Evolutionary conservation across 1,284 basidiomycete genomes (phyloP).

Genomic region (Apiotrichum gamsii): DNA sequence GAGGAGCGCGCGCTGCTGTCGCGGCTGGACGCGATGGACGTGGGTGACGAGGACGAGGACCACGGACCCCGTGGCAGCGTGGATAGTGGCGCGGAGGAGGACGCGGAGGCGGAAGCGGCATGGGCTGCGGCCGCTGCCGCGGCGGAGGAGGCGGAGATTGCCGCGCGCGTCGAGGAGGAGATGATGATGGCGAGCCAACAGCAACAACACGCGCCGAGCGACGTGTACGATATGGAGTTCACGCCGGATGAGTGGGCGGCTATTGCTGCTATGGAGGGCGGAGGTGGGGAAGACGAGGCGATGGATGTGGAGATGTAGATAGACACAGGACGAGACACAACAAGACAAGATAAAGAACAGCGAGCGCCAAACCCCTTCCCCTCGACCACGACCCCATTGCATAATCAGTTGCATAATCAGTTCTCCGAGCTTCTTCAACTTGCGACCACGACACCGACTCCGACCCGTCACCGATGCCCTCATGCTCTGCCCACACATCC

Average conservation of each 20-base stretch:
- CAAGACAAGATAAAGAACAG: too few species aligned
- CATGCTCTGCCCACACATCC: too few species aligned
- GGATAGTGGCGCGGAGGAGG: too few species aligned
- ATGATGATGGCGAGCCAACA: conserved; percentile 9
- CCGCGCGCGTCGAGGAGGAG: conserved; percentile 20
- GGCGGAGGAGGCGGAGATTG: conserved; percentile 24
- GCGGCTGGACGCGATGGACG: conserved; percentile 6
- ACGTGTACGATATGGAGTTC: neutral
- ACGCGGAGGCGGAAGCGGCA: too few species aligned
- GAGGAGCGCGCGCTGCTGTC: conserved; percentile 16
- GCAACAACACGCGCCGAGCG: neutral
- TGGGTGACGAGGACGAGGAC: conserved; percentile 7
- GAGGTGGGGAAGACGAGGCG: conserved; percentile 2
- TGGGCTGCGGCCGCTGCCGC: conserved; percentile 30
- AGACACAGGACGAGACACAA: too few species aligned
- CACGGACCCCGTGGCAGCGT: conserved; percentile 24
- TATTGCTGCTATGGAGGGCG: conserved; percentile 5
- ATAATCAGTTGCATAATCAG: too few species aligned
- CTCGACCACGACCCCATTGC: too few species aligned
- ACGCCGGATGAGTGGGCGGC: conserved; percentile 8
- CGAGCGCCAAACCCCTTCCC: too few species aligned
- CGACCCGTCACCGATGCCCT: too few species aligned
- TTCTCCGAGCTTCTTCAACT: too few species aligned
- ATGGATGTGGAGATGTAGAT: conserved; percentile 15
- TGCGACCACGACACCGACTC: too few species aligned